Evolutionary conservation across 768 basidiomycete species (phyloP).

Genomic region (Pleurotus sapidus): DNA sequence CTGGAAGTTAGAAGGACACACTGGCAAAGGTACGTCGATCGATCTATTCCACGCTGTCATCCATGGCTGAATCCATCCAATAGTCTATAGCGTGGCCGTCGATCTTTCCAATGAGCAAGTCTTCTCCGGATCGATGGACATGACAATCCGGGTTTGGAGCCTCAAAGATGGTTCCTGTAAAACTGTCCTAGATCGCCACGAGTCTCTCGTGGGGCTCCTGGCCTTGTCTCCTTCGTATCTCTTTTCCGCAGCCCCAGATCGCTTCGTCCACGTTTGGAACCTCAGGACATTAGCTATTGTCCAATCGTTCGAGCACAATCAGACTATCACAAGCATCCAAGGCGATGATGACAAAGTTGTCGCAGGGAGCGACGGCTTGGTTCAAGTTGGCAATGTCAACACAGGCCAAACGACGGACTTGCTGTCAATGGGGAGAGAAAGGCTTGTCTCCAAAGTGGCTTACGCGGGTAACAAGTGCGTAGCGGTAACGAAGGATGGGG

Average conservation of each 20-base stretch:
- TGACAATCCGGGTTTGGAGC: conserved; percentile 12
- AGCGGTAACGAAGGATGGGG: neutral
- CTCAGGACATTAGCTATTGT: neutral
- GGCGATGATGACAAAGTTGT: conserved; percentile 3
- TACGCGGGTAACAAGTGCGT: neutral
- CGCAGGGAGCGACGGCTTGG: conserved; percentile 1
- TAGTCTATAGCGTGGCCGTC: conserved; percentile 6
- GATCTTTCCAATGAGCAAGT: conserved; percentile 1
- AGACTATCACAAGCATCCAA: neutral
- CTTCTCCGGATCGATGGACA: conserved; percentile 13
- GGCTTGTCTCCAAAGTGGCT: neutral
- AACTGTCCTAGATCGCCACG: neutral
- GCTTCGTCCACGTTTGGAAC: neutral
- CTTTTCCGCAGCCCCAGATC: neutral
- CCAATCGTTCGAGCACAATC: neutral
- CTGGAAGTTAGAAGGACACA: conserved; percentile 3
- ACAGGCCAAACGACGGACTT: neutral
- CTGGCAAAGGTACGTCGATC: neutral
- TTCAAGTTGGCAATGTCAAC: neutral
- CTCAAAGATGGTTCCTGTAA: conserved; percentile 1
- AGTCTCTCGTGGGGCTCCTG: neutral
- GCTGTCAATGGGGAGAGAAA: neutral
- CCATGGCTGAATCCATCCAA: neutral
- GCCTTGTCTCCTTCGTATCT: neutral
- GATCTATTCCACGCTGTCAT: too few relatives aligned